Percentiles rank a stretch among this genome's conserved stretches.
These are phyloP conservation scores for Neonectria coccinea DNA, from an alignment of 2,329 filamentous ascomycete species.

Conservation along the genomic window DNA sequence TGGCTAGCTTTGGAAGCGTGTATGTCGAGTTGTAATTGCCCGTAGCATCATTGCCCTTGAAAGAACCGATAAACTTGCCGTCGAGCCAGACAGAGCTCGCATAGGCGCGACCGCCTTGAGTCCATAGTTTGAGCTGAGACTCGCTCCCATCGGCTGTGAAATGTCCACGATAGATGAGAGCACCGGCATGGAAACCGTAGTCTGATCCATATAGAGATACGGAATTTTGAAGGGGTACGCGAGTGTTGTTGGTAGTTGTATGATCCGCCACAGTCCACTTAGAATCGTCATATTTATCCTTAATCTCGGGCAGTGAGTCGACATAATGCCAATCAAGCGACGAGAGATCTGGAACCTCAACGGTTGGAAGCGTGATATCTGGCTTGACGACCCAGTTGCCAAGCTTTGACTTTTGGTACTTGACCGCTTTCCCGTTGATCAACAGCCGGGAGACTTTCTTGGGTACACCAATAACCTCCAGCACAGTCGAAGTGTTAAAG, in stretches of 20 bases:
- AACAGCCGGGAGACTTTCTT: conserved; percentile 58
- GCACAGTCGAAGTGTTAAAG: conserved; percentile 73
- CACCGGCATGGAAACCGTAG: conserved; percentile 79
- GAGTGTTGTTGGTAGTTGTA: conserved; percentile 70
- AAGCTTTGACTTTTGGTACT: conserved; percentile 52
- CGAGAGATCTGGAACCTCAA: conserved; percentile 67
- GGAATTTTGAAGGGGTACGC: conserved; percentile 68
- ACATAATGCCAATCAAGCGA: conserved; percentile 75
- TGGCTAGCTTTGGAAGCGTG: conserved; percentile 62
- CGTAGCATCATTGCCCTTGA: conserved; percentile 65
- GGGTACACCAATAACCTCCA: conserved; percentile 77
- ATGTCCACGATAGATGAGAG: conserved; percentile 75
- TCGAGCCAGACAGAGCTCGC: conserved; percentile 77
- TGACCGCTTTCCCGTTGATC: conserved; percentile 54
- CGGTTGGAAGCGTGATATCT: conserved; percentile 62
- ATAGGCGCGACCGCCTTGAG: conserved; percentile 75
- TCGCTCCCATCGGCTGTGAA: conserved; percentile 75
- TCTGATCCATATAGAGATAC: conserved; percentile 76
- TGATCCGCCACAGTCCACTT: conserved; percentile 72
- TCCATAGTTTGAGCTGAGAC: conserved; percentile 65
- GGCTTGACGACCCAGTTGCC: conserved; percentile 64
- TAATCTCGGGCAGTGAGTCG: conserved; percentile 78
- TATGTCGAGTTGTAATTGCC: conserved; percentile 67
- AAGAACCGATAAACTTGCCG: conserved; percentile 72
- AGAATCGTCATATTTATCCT: conserved; percentile 73